Evolutionary conservation across 129 eudicot genomes (phyloP), one percentile per base, ranked within the genome.

Genomic region (Smallanthus sonchifolius): DNA sequence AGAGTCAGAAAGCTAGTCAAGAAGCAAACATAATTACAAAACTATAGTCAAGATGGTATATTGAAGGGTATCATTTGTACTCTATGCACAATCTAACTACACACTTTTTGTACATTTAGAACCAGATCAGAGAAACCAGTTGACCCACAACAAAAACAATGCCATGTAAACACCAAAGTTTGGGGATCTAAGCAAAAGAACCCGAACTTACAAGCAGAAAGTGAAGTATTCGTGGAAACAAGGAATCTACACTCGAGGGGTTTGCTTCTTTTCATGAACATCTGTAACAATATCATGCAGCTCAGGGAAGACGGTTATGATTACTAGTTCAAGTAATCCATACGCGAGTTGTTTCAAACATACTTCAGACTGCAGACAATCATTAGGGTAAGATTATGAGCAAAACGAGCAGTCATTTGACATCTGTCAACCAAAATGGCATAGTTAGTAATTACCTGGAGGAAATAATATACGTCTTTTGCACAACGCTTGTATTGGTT

Each of bases 401-500:
- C 20, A 44, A 54, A 4, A n/a, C 5, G 34, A 42, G 11, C 32
- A 67, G 80, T 40, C 59, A 55, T 76, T 74, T 44, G 6, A 0
- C 59, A 16, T 5, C 5, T 35, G 43, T 61, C 64, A 10, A 49
- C 35, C 48, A 17, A 10, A 17, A 17, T 17, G 17, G 11, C 19
- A 28, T 16, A 13, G 13, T 54, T 10, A 30, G 4, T 16, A 51
- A 13, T 62, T 70, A 95, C 99, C 99, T 95, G 99, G 57, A 88
- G 89, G 79, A 95, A 95, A 82, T 88, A 91, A 51, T 88, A 88
- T 34, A 95, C 73, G 83, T 95, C 99, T 77, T 82, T 84, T 20
- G 99, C 97, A 80, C 94, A 91, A 43, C 97, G 93, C 63, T 84
- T 86, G 81, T 95, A 95, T 73, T 95, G 99, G 81, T 95, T 95